Base-by-base conservation (phyloP, 768 basidiomycete species). In the Udeniomyces megalosporus region DNA sequence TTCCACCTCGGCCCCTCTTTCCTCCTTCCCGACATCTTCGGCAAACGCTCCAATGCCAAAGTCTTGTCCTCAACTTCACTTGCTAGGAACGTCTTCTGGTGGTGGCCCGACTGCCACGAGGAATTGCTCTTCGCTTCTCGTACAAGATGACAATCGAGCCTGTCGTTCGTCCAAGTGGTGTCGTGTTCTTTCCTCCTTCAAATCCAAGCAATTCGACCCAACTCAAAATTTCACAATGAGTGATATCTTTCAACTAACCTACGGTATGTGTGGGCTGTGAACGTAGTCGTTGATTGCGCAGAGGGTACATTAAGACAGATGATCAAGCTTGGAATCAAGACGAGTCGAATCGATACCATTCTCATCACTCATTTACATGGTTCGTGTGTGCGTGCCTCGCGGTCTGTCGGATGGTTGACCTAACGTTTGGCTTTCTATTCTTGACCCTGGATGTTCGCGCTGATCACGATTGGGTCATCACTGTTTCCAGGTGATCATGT, bases 341-440 rank as follows among this genome's bases (percentile, higher is more conserved):
- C 87, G 82, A 83, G 86, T 32, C 83, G 73, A 69, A 76, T 89
- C 31, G 73, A 74, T 2, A 86, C 84, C 69, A 78, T 91, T 48
- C 88, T 90, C 71, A 77, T 90, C 56, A 89, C 88, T 1, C 88
- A 89, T 68, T 82, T 88, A 81, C 88, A 90, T 69, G 81, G 88
- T 83, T 69, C 11, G 14, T 61, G 38, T 29, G 4, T 60, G 22
- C 7, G 5, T 48, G 8, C 32, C 34, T 4, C 15, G 8, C 15
- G 24, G 24, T n/a, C n/a, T n/a, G n/a, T n/a, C n/a, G 2, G 4
- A 31, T 20, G 15, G 22, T 45, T 61, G 60, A 61, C 53, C 22
- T 24, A 26, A 31, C 38, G 47, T 42, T 17, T 42, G 8, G 38
- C 38, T 42, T 42, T 42, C 17, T 42, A 8, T 42, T 42, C 17